A percentile compares a stretch with the other conserved stretches of the same genome.
Evolutionary conservation across 2,329 filamentous ascomycete species (phyloP).

Genomic region (Fusarium chaquense): DNA sequence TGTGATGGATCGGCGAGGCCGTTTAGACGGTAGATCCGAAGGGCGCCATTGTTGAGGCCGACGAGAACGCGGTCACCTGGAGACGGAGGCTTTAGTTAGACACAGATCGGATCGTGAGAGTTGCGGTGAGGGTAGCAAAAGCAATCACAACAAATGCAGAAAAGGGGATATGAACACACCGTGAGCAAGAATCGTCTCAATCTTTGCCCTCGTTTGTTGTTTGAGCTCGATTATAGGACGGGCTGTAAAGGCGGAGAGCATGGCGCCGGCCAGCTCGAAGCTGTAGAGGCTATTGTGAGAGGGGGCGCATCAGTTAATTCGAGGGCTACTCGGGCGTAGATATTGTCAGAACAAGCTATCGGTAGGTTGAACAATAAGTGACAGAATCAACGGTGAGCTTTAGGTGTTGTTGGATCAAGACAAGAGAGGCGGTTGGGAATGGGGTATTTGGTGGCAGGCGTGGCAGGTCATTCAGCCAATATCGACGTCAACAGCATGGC

Average conservation of each 20-base stretch:
- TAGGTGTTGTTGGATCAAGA: conserved; percentile 16
- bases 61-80: conserved; percentile 89
- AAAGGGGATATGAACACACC: conserved; percentile 62
- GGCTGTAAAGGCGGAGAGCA: conserved; percentile 98
- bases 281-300: conserved; percentile 48
- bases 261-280: conserved; percentile 66
- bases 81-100: conserved; percentile 21
- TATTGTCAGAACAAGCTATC: not conserved
- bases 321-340: not conserved
- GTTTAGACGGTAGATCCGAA: conserved; percentile 93
- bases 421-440: conserved; percentile 26
- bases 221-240: conserved; percentile 97
- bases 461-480: conserved; percentile 27
- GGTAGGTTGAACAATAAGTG: not conserved
- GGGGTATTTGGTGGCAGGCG: conserved; percentile 20
- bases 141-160: not conserved
- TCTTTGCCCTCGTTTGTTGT: conserved; percentile 94
- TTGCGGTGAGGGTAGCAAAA: not conserved
- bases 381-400: not conserved
- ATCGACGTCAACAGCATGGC: conserved; percentile 50
- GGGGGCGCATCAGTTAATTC: conserved; percentile 49
- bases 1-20: conserved; percentile 62
- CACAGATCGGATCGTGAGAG: not conserved
- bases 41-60: conserved; percentile 87
- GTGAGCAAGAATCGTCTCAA: conserved; percentile 94